Evolutionary conservation across 805 yeast species (phyloP).

Genomic region (Kazachstania viticola): DNA sequence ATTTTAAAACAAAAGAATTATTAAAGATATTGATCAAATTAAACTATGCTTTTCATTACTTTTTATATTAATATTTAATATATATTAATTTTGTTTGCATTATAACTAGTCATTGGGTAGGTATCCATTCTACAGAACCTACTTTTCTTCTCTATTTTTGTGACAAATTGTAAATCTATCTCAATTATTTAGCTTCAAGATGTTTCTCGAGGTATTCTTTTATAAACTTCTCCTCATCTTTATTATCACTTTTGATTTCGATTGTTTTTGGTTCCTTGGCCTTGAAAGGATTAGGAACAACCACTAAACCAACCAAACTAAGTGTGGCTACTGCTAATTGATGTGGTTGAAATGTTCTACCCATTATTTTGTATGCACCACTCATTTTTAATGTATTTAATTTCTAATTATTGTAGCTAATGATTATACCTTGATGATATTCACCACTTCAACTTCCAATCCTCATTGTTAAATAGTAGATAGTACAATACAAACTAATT

Average conservation of each 20-base stretch:
- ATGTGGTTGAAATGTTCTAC: constrained; percentile 76
- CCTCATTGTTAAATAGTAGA: neutral
- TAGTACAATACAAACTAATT: too few species aligned
- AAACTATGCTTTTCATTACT: too few species aligned
- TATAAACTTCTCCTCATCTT: constrained; percentile 86
- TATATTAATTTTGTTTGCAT: too few species aligned
- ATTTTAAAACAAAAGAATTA: too few species aligned
- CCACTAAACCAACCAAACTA: constrained; percentile 50
- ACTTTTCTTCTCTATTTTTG: too few species aligned
- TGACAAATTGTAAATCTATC: too few species aligned
- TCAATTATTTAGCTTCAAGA: neutral
- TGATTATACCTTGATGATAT: too few species aligned
- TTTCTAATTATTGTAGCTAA: too few species aligned
- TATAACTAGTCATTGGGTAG: too few species aligned
- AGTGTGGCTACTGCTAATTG: constrained; percentile 76
- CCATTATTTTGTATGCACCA: constrained; percentile 73
- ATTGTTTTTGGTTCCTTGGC: constrained; percentile 52
- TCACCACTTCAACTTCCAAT: neutral
- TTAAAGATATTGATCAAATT: too few species aligned
- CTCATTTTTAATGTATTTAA: constrained; percentile 41
- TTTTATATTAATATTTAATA: too few species aligned
- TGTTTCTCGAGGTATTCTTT: constrained; percentile 52
- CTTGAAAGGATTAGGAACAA: constrained; percentile 57
- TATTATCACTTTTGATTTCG: constrained; percentile 60
- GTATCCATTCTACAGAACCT: too few species aligned